Evolutionary conservation across 352 stramenopile species (phyloP).

Genomic region (Saprolegnia parasitica): DNA sequence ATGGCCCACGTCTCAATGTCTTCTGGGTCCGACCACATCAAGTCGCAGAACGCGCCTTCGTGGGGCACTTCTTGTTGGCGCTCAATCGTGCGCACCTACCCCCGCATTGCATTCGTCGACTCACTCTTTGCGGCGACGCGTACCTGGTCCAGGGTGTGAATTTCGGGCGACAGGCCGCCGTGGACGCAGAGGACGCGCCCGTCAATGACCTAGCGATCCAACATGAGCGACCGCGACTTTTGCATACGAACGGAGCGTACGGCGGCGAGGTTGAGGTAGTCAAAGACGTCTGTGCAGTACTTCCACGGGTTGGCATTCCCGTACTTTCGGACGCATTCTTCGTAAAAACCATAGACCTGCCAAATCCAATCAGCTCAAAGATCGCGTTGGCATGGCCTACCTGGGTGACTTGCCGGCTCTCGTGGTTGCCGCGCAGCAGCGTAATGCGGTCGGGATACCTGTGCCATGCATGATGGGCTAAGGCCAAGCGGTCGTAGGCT

Average conservation of each 20-base stretch:
- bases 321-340: constrained; percentile 96
- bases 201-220: constrained; percentile 73
- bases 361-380: not conserved
- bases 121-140: not conserved
- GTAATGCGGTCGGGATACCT: constrained; percentile 84
- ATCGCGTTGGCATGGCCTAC: not conserved
- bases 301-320: constrained; percentile 95
- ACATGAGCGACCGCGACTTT: constrained; percentile 28
- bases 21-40: constrained; percentile 98
- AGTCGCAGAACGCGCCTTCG: constrained; percentile 95
- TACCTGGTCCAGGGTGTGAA: constrained; percentile 89
- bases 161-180: constrained; percentile 92
- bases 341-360: constrained; percentile 95
- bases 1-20: constrained; percentile 90
- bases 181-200: constrained; percentile 90
- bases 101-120: not conserved
- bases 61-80: constrained; percentile 95
- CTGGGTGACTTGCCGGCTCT: constrained; percentile 93
- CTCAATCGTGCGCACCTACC: constrained; percentile 93
- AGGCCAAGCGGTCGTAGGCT: not conserved
- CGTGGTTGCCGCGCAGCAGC: constrained; percentile 84
- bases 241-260: constrained; percentile 16
- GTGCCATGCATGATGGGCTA: not conserved
- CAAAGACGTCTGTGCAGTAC: constrained; percentile 96
- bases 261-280: constrained; percentile 93